A percentile compares a stretch with the other conserved stretches of the same genome.
Conservation (phyloP, 371 early-diverging fungal species). For the Actinomortierella wolfii region DNA sequence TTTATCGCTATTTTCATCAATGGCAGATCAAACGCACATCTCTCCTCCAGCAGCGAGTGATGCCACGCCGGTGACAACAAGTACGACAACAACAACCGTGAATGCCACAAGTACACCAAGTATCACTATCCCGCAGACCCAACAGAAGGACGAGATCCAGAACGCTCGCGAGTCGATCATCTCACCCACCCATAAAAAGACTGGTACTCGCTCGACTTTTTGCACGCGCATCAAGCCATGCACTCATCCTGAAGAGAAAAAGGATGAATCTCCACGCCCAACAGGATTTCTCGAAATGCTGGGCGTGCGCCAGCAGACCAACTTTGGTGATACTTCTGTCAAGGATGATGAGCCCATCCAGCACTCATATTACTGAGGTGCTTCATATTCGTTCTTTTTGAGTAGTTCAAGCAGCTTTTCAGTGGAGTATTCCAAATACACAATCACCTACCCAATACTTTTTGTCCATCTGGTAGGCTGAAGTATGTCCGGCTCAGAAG, state of each 20-base stretch:
- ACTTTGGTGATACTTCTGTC: conserved; percentile 14
- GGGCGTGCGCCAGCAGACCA: conserved; percentile 20
- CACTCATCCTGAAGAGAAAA: conserved; percentile 7
- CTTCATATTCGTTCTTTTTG: too few species aligned
- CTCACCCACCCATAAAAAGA: conserved; percentile 29
- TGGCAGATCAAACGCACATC: too few species aligned
- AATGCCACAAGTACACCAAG: neutral
- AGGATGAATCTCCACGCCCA: conserved; percentile 5
- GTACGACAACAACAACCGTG: neutral
- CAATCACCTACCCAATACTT: too few species aligned
- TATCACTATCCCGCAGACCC: conserved; percentile 1
- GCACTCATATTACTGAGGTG: conserved; percentile 34
- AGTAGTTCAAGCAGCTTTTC: too few species aligned
- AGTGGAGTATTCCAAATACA: too few species aligned
- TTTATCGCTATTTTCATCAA: too few species aligned
- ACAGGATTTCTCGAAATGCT: conserved; percentile 26
- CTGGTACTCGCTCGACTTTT: conserved; percentile 43
- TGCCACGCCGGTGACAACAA: neutral
- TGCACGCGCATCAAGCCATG: conserved; percentile 15
- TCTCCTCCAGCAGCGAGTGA: neutral
- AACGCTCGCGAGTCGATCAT: neutral
- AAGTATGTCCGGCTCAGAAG: too few species aligned
- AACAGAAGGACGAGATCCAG: neutral
- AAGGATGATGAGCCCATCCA: conserved; percentile 18
- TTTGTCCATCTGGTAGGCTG: too few species aligned